These are phyloP conservation scores for Auricularia sp. DNA, from an alignment of 768 basidiomycete genomes.

Conservation along the genomic window DNA sequence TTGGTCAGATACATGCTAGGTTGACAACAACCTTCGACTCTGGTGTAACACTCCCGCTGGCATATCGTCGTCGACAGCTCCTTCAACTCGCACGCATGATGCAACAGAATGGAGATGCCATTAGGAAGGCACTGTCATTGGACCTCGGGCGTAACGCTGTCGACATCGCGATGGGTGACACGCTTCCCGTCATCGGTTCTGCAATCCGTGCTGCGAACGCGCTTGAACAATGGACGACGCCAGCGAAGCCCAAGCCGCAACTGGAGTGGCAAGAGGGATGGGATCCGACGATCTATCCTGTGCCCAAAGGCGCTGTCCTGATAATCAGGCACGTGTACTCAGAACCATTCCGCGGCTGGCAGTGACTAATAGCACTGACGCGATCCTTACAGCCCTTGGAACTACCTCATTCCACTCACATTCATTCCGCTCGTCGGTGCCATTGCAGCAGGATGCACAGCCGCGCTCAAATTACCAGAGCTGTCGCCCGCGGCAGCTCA, in stretches of 20 bases:
- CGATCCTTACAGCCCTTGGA: slow-evolving; percentile 2
- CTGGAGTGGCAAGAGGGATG: slow-evolving; percentile 10
- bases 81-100: slow-evolving; percentile 16
- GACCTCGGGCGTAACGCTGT: slow-evolving; percentile 16
- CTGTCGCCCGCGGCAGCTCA: slow-evolving; percentile 10
- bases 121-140: slow-evolving; percentile 12
- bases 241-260: slow-evolving; percentile 9
- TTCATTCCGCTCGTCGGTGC: slow-evolving; percentile 13
- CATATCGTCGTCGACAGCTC: slow-evolving; percentile 18
- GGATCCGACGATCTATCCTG: slow-evolving; percentile 14
- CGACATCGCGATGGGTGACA: slow-evolving; percentile 14
- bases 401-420: slow-evolving; percentile 5
- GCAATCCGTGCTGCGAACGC: slow-evolving; percentile 12
- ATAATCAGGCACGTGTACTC: slow-evolving; percentile 10
- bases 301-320: slow-evolving; percentile 17
- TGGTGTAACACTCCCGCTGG: slow-evolving; percentile 15
- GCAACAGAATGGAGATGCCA: slow-evolving; percentile 14
- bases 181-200: slow-evolving; percentile 10
- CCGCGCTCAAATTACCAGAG: slow-evolving; percentile 22
- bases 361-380: background rate
- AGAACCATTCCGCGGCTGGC: background rate
- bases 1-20: slow-evolving; percentile 9
- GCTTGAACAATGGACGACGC: slow-evolving; percentile 16
- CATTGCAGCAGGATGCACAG: slow-evolving; percentile 21
- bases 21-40: slow-evolving; percentile 13